Evolutionary conservation across 495 filamentous ascomycete species (phyloP), one percentile per base, ranked within the genome.

Genomic region (Trichoderma asperelloides): DNA sequence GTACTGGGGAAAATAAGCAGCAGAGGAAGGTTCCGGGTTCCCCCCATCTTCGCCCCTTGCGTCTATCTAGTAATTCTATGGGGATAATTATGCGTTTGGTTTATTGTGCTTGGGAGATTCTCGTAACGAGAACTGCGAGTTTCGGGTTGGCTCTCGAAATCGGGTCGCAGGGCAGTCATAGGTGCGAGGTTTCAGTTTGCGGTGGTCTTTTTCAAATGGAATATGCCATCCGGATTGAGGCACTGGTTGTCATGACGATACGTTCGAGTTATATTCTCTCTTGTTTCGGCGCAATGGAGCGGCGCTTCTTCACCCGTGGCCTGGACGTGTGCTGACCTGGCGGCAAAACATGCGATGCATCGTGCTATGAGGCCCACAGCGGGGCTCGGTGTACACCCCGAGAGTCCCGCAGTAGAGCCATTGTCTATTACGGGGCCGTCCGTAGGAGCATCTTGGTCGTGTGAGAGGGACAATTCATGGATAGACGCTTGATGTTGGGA

Each of bases 321-420:
- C 47, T 51, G 47, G 23, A 37, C 33, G 33, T 51, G 47, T 51
- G 47, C 47, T n/a, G 47, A 51, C 47, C 18, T 9, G 47, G 21
- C 47, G 47, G 47, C 47, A 51, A n/a, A 51, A 51, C 47, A 51
- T 8, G 47, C 47, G 47, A 51, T 51, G 47, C 47, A 51, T 51
- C 47, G 47, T 51, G 47, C 47, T 51, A 51, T 51, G 4, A n/a
- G 47, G 47, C 47, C 47, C 47, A 51, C 47, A 51, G 47, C 47
- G 47, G 47, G 47, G 47, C 47, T 51, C 47, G 47, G 47, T 51
- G 47, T 51, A n/a, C 47, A 51, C 18, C 18, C 47, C 47, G 47
- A 51, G 8, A n/a, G 47, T 51, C 47, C 47, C 47, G 47, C 47
- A 25, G 18, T 51, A 51, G 47, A n/a, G 21, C 47, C 18, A 51